Percentiles rank a stretch among this genome's conserved stretches.
phyloP scores from a whole-genome alignment of 768 basidiomycete genomes.

The Antrodiella citrinella region DNA sequence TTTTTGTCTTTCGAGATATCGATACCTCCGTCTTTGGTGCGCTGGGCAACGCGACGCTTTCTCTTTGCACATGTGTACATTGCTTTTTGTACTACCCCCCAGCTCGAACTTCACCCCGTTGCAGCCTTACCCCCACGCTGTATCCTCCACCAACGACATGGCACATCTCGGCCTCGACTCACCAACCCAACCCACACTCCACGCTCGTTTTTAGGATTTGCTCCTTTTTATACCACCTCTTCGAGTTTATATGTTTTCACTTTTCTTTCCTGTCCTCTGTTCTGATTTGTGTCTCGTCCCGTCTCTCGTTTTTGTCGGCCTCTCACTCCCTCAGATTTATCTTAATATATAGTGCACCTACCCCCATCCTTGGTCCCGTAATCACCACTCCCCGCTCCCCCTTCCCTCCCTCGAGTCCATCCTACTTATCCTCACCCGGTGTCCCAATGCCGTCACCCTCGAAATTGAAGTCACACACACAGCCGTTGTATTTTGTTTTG shows the following conservation, averaged over 20 bases:
- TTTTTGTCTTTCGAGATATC: background rate
- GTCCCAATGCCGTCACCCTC: no score
- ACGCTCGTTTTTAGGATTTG: background rate
- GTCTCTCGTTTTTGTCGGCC: no score
- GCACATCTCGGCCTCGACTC: background rate
- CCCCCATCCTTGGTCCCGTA: no score
- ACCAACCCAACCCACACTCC: background rate
- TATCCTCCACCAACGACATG: background rate
- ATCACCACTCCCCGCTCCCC: no score
- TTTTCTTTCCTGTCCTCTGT: background rate
- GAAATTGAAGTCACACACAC: no score
- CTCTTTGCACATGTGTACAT: no score
- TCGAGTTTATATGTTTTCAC: background rate
- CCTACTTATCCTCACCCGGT: no score
- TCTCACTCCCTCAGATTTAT: background rate
- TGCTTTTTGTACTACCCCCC: background rate
- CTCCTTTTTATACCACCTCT: background rate
- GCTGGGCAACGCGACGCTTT: background rate
- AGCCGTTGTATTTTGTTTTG: no score
- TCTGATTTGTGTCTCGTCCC: background rate
- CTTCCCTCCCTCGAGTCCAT: no score
- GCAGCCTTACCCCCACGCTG: background rate
- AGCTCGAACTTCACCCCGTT: no score
- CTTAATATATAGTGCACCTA: background rate
- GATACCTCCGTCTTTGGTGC: background rate